Conservation (phyloP, 2,329 filamentous ascomycete species). For the Orbilia oligospora region DNA sequence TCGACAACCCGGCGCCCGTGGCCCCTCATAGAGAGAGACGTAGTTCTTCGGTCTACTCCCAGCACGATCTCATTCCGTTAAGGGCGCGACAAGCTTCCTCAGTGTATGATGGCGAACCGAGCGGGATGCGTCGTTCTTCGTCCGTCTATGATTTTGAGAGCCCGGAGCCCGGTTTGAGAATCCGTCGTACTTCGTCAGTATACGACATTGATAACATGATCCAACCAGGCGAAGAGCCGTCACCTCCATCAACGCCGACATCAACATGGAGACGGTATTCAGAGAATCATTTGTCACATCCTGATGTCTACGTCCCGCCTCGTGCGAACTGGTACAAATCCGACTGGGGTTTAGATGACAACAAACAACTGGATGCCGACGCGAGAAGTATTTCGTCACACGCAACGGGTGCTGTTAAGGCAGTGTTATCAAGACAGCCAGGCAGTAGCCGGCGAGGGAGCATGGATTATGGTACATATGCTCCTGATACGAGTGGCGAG, state of each 20-base stretch:
- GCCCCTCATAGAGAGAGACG: constrained; percentile 37
- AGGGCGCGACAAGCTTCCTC: neutral
- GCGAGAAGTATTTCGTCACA: constrained; percentile 39
- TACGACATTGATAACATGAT: constrained; percentile 30
- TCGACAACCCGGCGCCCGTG: constrained; percentile 38
- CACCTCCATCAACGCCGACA: constrained; percentile 27
- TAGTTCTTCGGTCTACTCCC: constrained; percentile 29
- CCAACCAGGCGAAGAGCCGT: constrained; percentile 47
- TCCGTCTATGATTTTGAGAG: constrained; percentile 29
- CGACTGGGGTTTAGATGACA: constrained; percentile 45
- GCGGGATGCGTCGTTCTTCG: constrained; percentile 4
- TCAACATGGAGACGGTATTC: constrained; percentile 35
- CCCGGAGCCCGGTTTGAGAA: neutral
- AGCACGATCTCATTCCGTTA: constrained; percentile 7
- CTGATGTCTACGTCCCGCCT: constrained; percentile 43
- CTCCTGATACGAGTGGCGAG: constrained; percentile 9
- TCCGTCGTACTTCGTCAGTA: constrained; percentile 39
- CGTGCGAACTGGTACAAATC: constrained; percentile 51
- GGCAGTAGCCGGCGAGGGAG: constrained; percentile 36
- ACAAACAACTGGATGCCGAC: constrained; percentile 16
- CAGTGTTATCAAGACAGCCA: constrained; percentile 27
- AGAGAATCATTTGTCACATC: constrained; percentile 37
- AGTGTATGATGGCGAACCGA: neutral
- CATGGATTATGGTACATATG: constrained; percentile 17
- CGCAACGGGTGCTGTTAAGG: constrained; percentile 33